Percentiles rank a stretch among this genome's conserved stretches.
Conservation (phyloP, 2,329 filamentous ascomycete genomes). For the Colletotrichum horii region DNA sequence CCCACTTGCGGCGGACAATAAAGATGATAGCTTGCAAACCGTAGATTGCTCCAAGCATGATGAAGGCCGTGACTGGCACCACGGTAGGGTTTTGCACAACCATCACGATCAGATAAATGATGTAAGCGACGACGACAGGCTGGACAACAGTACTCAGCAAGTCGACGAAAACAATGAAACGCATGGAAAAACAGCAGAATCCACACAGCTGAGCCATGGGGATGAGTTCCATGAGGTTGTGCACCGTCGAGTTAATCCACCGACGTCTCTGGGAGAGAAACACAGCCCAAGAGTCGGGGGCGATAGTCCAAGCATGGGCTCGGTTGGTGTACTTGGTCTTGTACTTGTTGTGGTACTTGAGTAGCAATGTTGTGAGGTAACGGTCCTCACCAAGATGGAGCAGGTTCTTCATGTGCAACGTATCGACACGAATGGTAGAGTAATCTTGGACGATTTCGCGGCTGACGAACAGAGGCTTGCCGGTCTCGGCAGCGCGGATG, state of each 20-base stretch:
- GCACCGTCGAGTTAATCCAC: constrained; percentile 99
- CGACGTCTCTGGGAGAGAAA: constrained; percentile 98
- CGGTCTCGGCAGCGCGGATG: constrained; percentile 90
- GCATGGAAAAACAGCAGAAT: constrained; percentile 99
- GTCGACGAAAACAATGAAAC: constrained; percentile 95
- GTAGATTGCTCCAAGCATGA: constrained; percentile 93
- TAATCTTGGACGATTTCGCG: constrained; percentile 89
- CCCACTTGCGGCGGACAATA: constrained; percentile 95
- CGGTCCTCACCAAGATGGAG: constrained; percentile 97
- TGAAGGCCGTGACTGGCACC: constrained; percentile 84
- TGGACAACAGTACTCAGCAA: constrained; percentile 90
- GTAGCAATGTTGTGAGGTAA: constrained; percentile 90
- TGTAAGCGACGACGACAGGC: constrained; percentile 88
- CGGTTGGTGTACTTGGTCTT: constrained; percentile 97
- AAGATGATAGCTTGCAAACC: constrained; percentile 97
- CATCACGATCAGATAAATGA: constrained; percentile 85
- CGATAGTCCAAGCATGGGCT: constrained; percentile 96
- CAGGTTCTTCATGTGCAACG: constrained; percentile 98
- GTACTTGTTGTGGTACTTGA: constrained; percentile 91
- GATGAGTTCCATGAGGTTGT: constrained; percentile 96
- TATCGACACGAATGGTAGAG: constrained; percentile 93
- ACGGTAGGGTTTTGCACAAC: constrained; percentile 65
- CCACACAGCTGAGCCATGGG: constrained; percentile 93
- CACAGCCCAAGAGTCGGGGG: constrained; percentile 90
- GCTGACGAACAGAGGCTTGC: constrained; percentile 96